A percentile compares a stretch with the other conserved stretches of the same genome.
phyloP scores from a whole-genome alignment of 164 flowering plant genomes.

The Umbellularia californica region DNA sequence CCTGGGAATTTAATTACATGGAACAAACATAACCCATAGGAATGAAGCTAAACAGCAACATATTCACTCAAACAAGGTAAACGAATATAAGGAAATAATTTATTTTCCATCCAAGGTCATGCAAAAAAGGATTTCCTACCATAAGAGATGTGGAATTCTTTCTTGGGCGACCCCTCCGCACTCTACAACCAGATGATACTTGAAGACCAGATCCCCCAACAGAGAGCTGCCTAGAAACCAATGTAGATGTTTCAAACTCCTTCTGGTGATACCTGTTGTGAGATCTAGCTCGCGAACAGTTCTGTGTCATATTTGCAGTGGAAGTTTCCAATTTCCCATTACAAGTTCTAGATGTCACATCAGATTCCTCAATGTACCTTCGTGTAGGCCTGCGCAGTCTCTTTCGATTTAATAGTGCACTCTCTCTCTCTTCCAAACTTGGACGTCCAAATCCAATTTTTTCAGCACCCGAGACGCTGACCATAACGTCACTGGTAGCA shows the following conservation, averaged over 20 bases:
- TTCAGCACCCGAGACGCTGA: slow-evolving; percentile 16
- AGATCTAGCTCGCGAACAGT: slow-evolving; percentile 19
- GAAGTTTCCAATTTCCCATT: slow-evolving; percentile 22
- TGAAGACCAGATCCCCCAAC: slow-evolving; percentile 39
- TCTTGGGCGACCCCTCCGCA: slow-evolving; percentile 34
- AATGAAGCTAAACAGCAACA: too few species aligned
- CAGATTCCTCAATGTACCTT: slow-evolving; percentile 67
- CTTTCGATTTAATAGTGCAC: slow-evolving; percentile 26
- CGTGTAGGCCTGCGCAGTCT: slow-evolving; percentile 62
- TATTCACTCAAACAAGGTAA: too few species aligned
- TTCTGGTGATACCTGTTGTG: slow-evolving; percentile 22
- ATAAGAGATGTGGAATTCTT: slow-evolving; percentile 17
- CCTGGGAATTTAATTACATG: too few species aligned
- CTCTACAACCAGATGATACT: slow-evolving; percentile 45
- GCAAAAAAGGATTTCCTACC: slow-evolving; percentile 25
- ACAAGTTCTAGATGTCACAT: slow-evolving; percentile 19
- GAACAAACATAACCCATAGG: too few species aligned
- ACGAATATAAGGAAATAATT: too few species aligned
- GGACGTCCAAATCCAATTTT: slow-evolving; percentile 11
- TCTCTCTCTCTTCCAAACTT: slow-evolving; percentile 17
- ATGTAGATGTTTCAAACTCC: slow-evolving; percentile 13
- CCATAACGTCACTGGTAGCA: slow-evolving; percentile 9
- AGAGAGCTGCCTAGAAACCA: slow-evolving; percentile 25
- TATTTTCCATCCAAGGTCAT: background rate
- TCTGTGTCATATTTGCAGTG: slow-evolving; percentile 17